Conservation (phyloP, 78 protist genomes). For the Anaeramoeba flamelloides region DNA sequence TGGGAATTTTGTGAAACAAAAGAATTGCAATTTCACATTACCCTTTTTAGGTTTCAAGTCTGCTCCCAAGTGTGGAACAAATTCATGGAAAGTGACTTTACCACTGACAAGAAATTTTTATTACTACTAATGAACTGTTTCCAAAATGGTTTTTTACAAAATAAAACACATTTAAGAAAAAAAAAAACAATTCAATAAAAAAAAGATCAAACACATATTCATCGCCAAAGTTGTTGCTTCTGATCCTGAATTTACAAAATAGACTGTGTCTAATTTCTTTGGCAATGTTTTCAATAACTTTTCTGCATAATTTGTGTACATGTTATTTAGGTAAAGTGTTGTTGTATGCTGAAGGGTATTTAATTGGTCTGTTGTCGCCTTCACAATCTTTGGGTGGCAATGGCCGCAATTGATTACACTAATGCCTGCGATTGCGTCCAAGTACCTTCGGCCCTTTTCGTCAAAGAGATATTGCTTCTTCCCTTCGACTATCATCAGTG, state of each 20-base stretch:
- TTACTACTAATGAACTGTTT: no score
- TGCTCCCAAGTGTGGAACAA: no score
- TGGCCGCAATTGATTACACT: conserved; percentile 52
- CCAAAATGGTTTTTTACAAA: no score
- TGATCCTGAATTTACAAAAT: conserved; percentile 56
- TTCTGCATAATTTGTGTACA: conserved; percentile 3
- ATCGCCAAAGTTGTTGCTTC: conserved; percentile 70
- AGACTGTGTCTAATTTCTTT: neutral
- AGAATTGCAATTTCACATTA: no score
- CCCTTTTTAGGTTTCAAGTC: no score
- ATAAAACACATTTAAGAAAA: no score
- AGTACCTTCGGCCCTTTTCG: conserved; percentile 15
- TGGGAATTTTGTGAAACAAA: no score
- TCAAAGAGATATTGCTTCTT: conserved; percentile 27
- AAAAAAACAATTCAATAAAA: no score
- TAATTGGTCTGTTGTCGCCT: conserved; percentile 24
- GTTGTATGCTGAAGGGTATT: conserved; percentile 28
- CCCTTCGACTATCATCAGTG: no score
- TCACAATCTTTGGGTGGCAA: conserved; percentile 42
- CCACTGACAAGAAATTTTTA: no score
- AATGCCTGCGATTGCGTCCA: conserved; percentile 38
- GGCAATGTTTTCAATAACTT: conserved; percentile 25
- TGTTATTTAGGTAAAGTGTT: conserved; percentile 34
- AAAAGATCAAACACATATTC: no score
- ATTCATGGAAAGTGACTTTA: no score